Evolutionary conservation across 2,329 filamentous ascomycete genomes (phyloP).

Genomic region (Claviceps africana): DNA sequence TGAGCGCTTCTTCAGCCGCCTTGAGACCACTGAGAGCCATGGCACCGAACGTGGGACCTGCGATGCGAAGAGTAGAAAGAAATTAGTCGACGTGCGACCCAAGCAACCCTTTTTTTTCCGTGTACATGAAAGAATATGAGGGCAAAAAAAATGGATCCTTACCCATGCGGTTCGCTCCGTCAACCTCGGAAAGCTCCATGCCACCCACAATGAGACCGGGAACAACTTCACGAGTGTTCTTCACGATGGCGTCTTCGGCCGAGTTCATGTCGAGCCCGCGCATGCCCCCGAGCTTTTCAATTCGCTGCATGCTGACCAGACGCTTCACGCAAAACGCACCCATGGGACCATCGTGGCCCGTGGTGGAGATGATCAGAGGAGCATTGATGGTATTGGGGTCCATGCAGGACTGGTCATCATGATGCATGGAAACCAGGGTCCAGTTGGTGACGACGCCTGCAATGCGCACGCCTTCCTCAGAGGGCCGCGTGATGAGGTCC

Average conservation of each 20-base stretch:
- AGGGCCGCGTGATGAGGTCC: conserved; percentile 73
- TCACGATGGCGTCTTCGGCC: conserved; percentile 88
- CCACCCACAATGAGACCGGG: conserved; percentile 85
- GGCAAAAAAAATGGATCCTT: conserved; percentile 9
- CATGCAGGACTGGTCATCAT: conserved; percentile 89
- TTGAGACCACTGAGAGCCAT: conserved; percentile 83
- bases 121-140: neutral
- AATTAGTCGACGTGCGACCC: neutral
- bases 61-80: neutral
- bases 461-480: conserved; percentile 46
- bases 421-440: conserved; percentile 79
- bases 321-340: conserved; percentile 86
- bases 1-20: conserved; percentile 75
- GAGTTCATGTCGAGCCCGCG: conserved; percentile 83
- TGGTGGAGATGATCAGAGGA: conserved; percentile 75
- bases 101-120: neutral
- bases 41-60: conserved; percentile 66
- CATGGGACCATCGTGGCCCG: conserved; percentile 81
- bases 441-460: conserved; percentile 92
- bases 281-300: conserved; percentile 82
- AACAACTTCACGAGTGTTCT: conserved; percentile 75
- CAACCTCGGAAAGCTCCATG: conserved; percentile 85
- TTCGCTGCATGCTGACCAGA: conserved; percentile 72
- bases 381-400: conserved; percentile 96
- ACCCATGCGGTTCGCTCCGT: conserved; percentile 85